These are phyloP conservation scores for Suhomyces maxii DNA, from an alignment of 1,139 yeast species.

Conservation along the genomic window DNA sequence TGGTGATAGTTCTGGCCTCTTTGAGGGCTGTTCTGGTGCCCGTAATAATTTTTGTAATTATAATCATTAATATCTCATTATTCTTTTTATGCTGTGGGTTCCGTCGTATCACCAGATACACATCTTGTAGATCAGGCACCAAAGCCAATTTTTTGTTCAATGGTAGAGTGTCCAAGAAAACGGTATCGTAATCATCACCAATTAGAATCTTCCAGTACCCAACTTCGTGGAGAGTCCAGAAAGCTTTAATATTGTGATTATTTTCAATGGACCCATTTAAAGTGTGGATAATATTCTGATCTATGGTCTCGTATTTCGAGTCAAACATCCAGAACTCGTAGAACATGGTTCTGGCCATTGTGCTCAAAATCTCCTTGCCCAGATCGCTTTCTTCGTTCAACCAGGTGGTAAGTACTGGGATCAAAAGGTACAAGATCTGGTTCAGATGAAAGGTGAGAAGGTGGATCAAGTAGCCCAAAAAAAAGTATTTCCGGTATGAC, in stretches of 20 bases:
- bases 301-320: constrained; percentile 17
- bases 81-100: constrained; percentile 26
- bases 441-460: constrained; percentile 37
- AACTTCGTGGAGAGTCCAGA: constrained; percentile 29
- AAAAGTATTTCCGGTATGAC: constrained; percentile 23
- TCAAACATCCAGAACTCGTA: constrained; percentile 31
- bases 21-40: constrained; percentile 2
- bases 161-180: constrained; percentile 21
- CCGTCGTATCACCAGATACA: constrained; percentile 16
- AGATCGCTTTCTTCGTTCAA: constrained; percentile 25
- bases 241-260: constrained; percentile 16
- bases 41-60: constrained; percentile 13
- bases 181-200: constrained; percentile 14
- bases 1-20: constrained; percentile 6
- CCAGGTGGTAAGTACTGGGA: constrained; percentile 43
- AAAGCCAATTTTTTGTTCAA: constrained; percentile 14
- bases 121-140: background rate
- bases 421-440: constrained; percentile 27
- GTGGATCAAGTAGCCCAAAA: constrained; percentile 39
- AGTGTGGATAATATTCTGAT: constrained; percentile 13
- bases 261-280: constrained; percentile 18
- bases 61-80: constrained; percentile 24
- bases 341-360: constrained; percentile 21
- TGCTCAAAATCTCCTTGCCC: constrained; percentile 7
- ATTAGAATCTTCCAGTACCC: constrained; percentile 37